These are phyloP conservation scores for Aspergillus neotritici DNA, from an alignment of 2,329 filamentous ascomycete species.

Conservation along the genomic window DNA sequence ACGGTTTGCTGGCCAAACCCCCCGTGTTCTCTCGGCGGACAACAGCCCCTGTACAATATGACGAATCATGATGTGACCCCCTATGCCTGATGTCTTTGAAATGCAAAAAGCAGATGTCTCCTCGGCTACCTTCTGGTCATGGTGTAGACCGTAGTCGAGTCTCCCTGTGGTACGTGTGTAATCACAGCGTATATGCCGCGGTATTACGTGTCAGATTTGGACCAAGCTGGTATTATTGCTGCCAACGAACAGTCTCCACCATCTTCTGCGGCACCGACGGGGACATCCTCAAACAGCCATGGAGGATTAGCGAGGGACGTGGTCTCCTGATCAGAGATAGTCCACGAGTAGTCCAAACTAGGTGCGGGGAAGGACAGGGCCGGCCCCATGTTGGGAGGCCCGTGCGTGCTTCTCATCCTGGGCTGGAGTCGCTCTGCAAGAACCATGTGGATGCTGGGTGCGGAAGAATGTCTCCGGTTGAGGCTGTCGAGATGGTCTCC, in stretches of 20 bases:
- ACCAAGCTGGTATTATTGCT: too few relatives aligned
- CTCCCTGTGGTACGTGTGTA: too few relatives aligned
- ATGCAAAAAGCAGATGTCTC: too few relatives aligned
- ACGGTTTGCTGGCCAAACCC: constrained; percentile 9
- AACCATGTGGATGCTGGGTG: constrained; percentile 22
- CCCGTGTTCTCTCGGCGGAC: not conserved
- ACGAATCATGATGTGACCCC: constrained; percentile 10
- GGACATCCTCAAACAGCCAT: constrained; percentile 20
- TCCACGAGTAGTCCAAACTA: constrained; percentile 23
- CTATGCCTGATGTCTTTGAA: constrained; percentile 7
- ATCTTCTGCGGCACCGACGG: not conserved
- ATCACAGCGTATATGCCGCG: too few relatives aligned
- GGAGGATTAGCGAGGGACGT: constrained; percentile 25
- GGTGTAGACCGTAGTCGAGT: too few relatives aligned
- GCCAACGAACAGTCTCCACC: not conserved
- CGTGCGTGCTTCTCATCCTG: constrained; percentile 26
- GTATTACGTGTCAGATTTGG: too few relatives aligned
- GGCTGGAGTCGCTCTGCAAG: constrained; percentile 22
- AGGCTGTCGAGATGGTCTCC: constrained; percentile 22
- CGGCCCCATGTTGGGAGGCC: constrained; percentile 20
- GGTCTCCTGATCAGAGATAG: constrained; percentile 28
- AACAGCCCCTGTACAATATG: constrained; percentile 8
- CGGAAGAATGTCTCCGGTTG: constrained; percentile 16
- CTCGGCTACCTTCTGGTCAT: too few relatives aligned
- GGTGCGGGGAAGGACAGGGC: constrained; percentile 16